Evolutionary conservation across 306 rosid genomes (phyloP).

Genomic region (Rosa multiflora): DNA sequence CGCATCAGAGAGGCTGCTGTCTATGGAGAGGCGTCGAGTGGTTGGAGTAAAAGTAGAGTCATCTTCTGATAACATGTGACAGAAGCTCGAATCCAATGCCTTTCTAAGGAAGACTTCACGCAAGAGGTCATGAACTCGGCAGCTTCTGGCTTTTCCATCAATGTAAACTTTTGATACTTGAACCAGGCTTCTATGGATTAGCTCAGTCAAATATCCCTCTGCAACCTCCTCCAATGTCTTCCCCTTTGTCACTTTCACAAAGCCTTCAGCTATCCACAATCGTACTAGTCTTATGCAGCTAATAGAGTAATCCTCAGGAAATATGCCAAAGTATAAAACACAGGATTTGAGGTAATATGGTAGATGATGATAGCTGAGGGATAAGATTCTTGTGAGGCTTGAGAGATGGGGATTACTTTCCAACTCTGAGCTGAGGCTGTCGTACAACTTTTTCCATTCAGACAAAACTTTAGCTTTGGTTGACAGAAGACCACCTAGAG

Average conservation of each 20-base stretch:
- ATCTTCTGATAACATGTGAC: not conserved
- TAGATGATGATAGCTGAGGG: constrained; percentile 16
- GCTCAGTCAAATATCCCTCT: constrained; percentile 8
- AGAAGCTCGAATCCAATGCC: not conserved
- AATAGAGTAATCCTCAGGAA: not conserved
- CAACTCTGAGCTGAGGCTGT: constrained; percentile 16
- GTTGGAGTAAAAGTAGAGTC: not conserved
- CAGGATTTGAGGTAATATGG: constrained; percentile 30
- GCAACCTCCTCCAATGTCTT: constrained; percentile 20
- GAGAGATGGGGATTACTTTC: constrained; percentile 4
- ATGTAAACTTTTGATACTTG: not conserved
- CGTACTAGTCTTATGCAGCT: not conserved
- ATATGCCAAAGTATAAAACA: constrained; percentile 17
- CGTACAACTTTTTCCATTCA: constrained; percentile 4
- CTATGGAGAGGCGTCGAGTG: constrained; percentile 9
- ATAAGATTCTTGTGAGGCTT: constrained; percentile 11
- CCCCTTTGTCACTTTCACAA: not conserved
- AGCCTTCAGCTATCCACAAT: constrained; percentile 31
- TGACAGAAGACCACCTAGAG: constrained; percentile 14
- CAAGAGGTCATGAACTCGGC: constrained; percentile 18
- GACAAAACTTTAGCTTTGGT: not conserved
- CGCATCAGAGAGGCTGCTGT: too few species aligned
- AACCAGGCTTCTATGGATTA: constrained; percentile 11
- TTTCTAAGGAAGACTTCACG: constrained; percentile 2
- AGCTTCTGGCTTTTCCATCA: not conserved